phyloP scores from a whole-genome alignment of 164 flowering plant species.

The Cinnamomum chago region DNA sequence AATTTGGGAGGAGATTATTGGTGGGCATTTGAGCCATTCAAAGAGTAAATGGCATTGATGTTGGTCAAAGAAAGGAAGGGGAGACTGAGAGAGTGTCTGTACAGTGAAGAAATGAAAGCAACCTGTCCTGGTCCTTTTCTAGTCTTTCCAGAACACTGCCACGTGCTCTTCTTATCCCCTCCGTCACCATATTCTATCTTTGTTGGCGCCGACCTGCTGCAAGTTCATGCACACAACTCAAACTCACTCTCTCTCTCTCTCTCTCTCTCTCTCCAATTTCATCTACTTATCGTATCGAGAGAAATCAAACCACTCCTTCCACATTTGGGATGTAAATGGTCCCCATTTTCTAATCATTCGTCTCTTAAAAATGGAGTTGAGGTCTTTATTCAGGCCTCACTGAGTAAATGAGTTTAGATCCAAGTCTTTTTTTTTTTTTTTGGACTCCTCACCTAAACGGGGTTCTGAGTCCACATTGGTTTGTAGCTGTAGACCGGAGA shows the following conservation, averaged over 20 bases:
- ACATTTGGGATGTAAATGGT: too few relatives aligned
- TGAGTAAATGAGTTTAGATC: too few relatives aligned
- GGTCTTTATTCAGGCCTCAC: accelerated
- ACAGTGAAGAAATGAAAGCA: not conserved
- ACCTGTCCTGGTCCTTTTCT: not conserved
- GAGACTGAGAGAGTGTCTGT: not conserved
- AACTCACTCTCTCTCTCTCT: not conserved
- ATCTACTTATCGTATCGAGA: not conserved
- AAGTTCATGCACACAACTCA: not conserved
- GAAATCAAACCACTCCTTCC: too few relatives aligned
- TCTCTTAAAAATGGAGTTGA: too few relatives aligned
- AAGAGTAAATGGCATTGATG: not conserved
- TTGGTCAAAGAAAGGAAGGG: not conserved
- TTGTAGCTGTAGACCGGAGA: too few relatives aligned
- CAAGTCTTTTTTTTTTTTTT: too few relatives aligned
- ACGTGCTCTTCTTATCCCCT: slow-evolving; percentile 4
- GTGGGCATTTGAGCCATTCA: not conserved
- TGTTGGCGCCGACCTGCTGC: slow-evolving; percentile 2
- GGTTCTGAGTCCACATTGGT: accelerated
- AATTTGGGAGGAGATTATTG: too few relatives aligned
- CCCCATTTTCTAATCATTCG: too few relatives aligned
- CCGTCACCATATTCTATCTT: not conserved
- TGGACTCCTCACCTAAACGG: accelerated
- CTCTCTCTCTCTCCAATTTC: not conserved
- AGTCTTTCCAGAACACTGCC: not conserved